These are phyloP conservation scores for Fusarium tanahbumbuense DNA, from an alignment of 2,329 filamentous ascomycete genomes.

Conservation along the genomic window DNA sequence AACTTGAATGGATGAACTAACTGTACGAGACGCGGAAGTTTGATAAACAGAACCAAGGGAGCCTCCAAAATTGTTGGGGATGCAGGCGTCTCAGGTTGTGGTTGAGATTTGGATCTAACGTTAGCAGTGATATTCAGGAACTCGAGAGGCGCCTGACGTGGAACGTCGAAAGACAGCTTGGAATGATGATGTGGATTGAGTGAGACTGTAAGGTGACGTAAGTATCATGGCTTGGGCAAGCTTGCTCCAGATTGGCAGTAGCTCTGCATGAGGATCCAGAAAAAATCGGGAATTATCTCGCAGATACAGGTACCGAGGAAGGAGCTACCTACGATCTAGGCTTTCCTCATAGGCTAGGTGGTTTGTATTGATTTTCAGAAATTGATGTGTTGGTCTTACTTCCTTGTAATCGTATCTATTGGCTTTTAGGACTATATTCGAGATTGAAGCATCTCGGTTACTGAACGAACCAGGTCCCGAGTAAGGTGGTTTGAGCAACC, in stretches of 20 bases:
- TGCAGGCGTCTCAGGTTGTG: conserved; percentile 15
- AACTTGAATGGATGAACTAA: background rate
- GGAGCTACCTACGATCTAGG: background rate
- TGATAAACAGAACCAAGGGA: background rate
- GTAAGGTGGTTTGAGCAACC: background rate
- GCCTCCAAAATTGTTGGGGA: conserved; percentile 7
- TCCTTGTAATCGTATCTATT: background rate
- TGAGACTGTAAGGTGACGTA: conserved; percentile 23
- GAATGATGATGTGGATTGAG: conserved; percentile 32
- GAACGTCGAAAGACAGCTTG: conserved; percentile 15
- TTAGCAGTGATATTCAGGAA: conserved; percentile 21
- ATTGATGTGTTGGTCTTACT: background rate
- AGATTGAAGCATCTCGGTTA: background rate
- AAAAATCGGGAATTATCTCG: background rate
- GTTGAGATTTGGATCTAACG: background rate
- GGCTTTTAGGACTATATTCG: background rate
- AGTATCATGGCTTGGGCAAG: conserved; percentile 12
- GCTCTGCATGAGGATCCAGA: background rate
- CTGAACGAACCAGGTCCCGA: background rate
- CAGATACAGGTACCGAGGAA: background rate
- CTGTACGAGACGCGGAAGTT: background rate
- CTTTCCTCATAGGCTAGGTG: background rate
- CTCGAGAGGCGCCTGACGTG: background rate
- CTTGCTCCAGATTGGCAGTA: conserved; percentile 19
- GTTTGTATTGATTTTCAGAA: background rate